A percentile compares a stretch with the other conserved stretches of the same genome.
These are phyloP conservation scores for Phialemonium atrogriseum DNA, from an alignment of 2,329 filamentous ascomycete species.

Conservation along the genomic window DNA sequence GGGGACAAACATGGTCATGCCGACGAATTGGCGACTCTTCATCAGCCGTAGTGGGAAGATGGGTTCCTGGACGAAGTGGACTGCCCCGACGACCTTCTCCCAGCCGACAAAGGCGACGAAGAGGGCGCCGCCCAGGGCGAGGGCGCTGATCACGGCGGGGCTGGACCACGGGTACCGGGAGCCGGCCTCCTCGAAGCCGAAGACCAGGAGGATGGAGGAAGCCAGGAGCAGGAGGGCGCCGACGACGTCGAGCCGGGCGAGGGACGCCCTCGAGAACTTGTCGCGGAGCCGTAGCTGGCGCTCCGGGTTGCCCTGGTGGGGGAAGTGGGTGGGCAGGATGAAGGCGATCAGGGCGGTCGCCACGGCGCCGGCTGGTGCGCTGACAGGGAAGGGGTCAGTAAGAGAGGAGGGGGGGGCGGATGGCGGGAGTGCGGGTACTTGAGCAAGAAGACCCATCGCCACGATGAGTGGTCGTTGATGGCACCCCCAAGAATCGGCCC, in stretches of 20 bases:
- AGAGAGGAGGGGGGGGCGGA: too few relatives aligned
- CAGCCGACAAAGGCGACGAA: conserved; percentile 20
- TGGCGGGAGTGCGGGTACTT: conserved; percentile 34
- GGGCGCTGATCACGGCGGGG: conserved; percentile 24
- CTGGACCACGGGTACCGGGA: conserved; percentile 32
- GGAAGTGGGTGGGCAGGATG: conserved; percentile 21
- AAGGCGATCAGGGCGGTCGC: too few relatives aligned
- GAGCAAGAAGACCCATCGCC: conserved; percentile 39
- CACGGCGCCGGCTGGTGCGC: too few relatives aligned
- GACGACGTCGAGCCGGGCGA: conserved; percentile 21
- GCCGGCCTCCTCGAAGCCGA: conserved; percentile 35
- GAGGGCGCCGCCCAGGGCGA: conserved; percentile 14
- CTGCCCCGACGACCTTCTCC: too few relatives aligned
- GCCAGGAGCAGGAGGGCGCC: conserved; percentile 27
- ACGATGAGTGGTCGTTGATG: conserved; percentile 28
- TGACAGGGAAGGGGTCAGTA: conserved; percentile 4
- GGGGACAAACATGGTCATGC: conserved; percentile 22
- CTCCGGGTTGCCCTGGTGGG: conserved; percentile 15
- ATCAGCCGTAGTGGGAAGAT: conserved; percentile 25
- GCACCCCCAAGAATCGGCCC: conserved; percentile 35
- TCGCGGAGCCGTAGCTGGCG: too few relatives aligned
- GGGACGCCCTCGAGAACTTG: conserved; percentile 14
- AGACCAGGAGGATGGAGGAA: conserved; percentile 34
- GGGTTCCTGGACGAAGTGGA: conserved; percentile 22
- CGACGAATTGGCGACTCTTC: conserved; percentile 20